These are phyloP conservation scores for Lactifluus pinguis DNA, from an alignment of 768 basidiomycete species.

Conservation along the genomic window DNA sequence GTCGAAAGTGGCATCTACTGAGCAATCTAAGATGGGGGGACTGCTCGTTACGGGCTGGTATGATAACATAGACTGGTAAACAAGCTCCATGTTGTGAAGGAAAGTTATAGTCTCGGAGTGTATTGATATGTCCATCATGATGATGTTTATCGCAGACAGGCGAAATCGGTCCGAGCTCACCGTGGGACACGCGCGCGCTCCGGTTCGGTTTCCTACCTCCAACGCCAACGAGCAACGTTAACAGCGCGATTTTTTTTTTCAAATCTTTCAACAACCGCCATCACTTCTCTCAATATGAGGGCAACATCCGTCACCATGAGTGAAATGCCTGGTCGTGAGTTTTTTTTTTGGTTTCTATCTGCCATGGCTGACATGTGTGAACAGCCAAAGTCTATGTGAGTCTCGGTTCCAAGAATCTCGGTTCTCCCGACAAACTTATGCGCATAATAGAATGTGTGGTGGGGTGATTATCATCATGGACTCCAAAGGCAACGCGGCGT, in stretches of 20 bases:
- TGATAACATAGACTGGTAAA: conserved; percentile 22
- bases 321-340: conserved; percentile 78
- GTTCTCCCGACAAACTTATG: not conserved
- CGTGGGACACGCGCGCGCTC: not conserved
- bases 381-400: conserved; percentile 74
- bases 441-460: conserved; percentile 65
- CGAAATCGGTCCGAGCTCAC: conserved; percentile 2
- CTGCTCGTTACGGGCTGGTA: conserved; percentile 21
- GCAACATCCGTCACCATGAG: conserved; percentile 40
- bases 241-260: conserved; percentile 2
- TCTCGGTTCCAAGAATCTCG: conserved; percentile 9
- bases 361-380: not conserved
- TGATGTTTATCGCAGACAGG: not conserved
- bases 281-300: conserved; percentile 8
- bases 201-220: conserved; percentile 6
- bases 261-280: not conserved
- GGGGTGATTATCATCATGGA: conserved; percentile 63
- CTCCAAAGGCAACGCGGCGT: conserved; percentile 61
- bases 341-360: not conserved
- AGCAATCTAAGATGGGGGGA: conserved; percentile 32
- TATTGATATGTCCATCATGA: not conserved
- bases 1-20: conserved; percentile 19
- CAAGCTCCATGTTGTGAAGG: conserved; percentile 22
- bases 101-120: conserved; percentile 24
- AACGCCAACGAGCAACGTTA: not conserved